Conservation (phyloP, 2,329 filamentous ascomycete genomes). For the Dothistroma pini region DNA sequence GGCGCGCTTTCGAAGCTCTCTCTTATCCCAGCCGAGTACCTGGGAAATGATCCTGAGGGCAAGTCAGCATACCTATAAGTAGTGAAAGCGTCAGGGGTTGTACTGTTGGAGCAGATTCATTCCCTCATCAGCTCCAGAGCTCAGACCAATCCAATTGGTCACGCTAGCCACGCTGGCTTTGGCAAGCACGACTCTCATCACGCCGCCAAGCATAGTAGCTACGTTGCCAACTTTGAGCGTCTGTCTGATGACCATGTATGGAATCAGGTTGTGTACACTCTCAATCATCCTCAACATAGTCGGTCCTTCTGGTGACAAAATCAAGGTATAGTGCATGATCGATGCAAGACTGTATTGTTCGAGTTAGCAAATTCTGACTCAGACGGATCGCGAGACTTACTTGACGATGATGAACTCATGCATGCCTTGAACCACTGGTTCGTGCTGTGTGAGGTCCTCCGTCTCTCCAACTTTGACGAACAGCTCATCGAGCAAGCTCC, state of each 20-base stretch:
- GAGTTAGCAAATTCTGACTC: constrained; percentile 5
- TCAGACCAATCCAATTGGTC: constrained; percentile 76
- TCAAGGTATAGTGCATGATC: constrained; percentile 68
- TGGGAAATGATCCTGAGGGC: constrained; percentile 64
- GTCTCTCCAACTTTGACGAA: constrained; percentile 60
- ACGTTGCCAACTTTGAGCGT: constrained; percentile 74
- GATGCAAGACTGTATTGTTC: constrained; percentile 60
- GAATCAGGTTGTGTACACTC: constrained; percentile 66
- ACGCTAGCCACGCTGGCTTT: constrained; percentile 71
- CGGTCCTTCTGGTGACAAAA: constrained; percentile 70
- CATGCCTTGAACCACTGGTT: constrained; percentile 58
- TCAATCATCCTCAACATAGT: constrained; percentile 68
- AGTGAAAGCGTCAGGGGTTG: constrained; percentile 7
- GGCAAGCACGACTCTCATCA: constrained; percentile 69
- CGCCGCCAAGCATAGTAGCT: constrained; percentile 73
- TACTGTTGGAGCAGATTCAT: constrained; percentile 73
- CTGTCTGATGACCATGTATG: constrained; percentile 68
- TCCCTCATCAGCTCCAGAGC: constrained; percentile 66
- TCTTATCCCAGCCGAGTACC: constrained; percentile 68
- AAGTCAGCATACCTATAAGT: constrained; percentile 4
- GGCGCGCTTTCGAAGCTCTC: constrained; percentile 63
- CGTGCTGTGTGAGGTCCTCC: constrained; percentile 61
- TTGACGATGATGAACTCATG: constrained; percentile 68
- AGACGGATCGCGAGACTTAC: constrained; percentile 43
- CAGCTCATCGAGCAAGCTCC: constrained; percentile 61